These are phyloP conservation scores for Hypoxylon perforatum DNA, from an alignment of 495 filamentous ascomycete genomes.

Conservation along the genomic window DNA sequence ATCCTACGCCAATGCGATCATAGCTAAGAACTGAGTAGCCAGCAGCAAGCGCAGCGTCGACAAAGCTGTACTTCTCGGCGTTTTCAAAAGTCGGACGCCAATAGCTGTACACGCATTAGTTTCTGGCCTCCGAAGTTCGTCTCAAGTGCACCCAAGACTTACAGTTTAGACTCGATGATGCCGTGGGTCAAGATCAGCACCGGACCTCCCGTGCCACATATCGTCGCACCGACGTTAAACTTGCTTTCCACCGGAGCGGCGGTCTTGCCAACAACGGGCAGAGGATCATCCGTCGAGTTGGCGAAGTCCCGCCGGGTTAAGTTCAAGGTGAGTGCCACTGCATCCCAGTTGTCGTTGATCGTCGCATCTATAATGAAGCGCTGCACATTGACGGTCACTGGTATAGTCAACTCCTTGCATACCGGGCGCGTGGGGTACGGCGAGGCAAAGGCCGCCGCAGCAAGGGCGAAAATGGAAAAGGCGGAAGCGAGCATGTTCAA, in stretches of 20 bases:
- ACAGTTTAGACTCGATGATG: slow-evolving; percentile 45
- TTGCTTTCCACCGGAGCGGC: slow-evolving; percentile 30
- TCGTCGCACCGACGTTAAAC: slow-evolving; percentile 37
- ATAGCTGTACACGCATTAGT: slow-evolving; percentile 30
- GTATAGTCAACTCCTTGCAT: slow-evolving; percentile 38
- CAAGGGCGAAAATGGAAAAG: slow-evolving; percentile 17
- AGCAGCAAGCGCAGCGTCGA: slow-evolving; percentile 61
- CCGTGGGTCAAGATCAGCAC: slow-evolving; percentile 41
- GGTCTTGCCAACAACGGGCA: slow-evolving; percentile 30
- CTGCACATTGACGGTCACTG: slow-evolving; percentile 34
- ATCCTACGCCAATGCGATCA: slow-evolving; percentile 69
- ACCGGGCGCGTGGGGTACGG: slow-evolving; percentile 12
- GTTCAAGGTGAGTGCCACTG: slow-evolving; percentile 37
- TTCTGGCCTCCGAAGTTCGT: background rate
- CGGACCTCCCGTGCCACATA: slow-evolving; percentile 39
- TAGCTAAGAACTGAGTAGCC: slow-evolving; percentile 66
- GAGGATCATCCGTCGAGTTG: slow-evolving; percentile 22
- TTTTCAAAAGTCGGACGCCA: slow-evolving; percentile 30
- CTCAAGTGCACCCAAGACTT: background rate
- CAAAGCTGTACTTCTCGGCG: slow-evolving; percentile 65
- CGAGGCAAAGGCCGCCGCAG: slow-evolving; percentile 8
- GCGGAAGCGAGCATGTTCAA: slow-evolving; percentile 21
- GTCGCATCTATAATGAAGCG: slow-evolving; percentile 41
- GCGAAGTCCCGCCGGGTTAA: slow-evolving; percentile 39
- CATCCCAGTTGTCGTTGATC: slow-evolving; percentile 43